Evolutionary conservation across 2,329 filamentous ascomycete genomes (phyloP), one percentile per base, ranked within the genome.

Genomic region (Penicillium sp.): DNA sequence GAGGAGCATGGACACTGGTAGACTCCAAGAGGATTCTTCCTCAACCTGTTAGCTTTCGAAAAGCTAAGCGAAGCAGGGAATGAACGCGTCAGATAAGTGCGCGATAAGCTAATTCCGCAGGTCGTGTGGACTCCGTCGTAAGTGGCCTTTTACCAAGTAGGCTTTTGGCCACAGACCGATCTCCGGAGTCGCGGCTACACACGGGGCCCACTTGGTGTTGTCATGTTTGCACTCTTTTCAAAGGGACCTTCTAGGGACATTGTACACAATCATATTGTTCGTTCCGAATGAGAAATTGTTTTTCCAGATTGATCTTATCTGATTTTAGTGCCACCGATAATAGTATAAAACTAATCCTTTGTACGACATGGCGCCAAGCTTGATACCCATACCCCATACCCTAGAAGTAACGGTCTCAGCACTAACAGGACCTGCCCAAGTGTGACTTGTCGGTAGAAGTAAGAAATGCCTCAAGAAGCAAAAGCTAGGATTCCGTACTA

Each of bases 1-100:
- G 60, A 69, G 62, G 53, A 68, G 64, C 65, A 70, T 69, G 59
- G 61, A 31, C 44, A 44, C 32, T 34, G 29, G 21, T 15, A 19
- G 17, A 13, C 21, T 32, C 15, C 1, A 31, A 24, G 13, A 34
- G 31, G 31, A 17, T 42, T 13, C 26, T 26, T 28, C 33, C 13
- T 32, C 33, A 9, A 13, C n/a, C 15, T 40, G 28, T 46, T 41
- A 29, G 26, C 33, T 31, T 31, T 22, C 9, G 8, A 31, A 13
- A 17, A 17, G 34, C 35, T 46, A 46, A 46, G 44, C 44, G 44
- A 46, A 39, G n/a, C 15, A 21, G 28, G 17, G 28, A 35, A 22
- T n/a, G 10, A 31, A 29, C 19, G 26, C 15, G 19, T 32, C 21
- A 48, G 53, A 56, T 56, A 56, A 56, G 38, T 46, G 39, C 10